These are phyloP conservation scores for Penicillium atrosanguineum DNA, from an alignment of 495 filamentous ascomycete species.

Conservation along the genomic window DNA sequence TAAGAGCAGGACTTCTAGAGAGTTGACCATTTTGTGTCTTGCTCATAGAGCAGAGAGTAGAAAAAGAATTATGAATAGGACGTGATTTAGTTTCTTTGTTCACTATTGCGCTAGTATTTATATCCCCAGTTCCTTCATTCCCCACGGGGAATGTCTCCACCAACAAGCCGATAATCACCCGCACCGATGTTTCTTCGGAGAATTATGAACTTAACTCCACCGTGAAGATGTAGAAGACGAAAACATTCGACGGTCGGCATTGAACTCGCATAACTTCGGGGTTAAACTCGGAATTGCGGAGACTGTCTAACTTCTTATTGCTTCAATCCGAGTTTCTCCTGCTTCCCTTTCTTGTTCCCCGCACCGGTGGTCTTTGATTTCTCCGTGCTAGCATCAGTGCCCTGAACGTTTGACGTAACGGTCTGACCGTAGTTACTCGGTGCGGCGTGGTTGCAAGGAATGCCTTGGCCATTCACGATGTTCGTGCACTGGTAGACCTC, in stretches of 20 bases:
- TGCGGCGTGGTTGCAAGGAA: slow-evolving; percentile 25
- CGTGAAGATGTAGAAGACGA: neutral
- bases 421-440: slow-evolving; percentile 23
- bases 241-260: neutral
- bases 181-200: slow-evolving; percentile 8
- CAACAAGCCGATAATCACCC: neutral
- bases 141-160: slow-evolving; percentile 6
- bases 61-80: neutral
- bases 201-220: slow-evolving; percentile 2
- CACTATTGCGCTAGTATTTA: neutral
- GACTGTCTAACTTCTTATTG: neutral
- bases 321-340: slow-evolving; percentile 1
- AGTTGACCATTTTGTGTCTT: neutral
- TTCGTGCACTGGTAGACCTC: slow-evolving; percentile 29
- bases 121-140: slow-evolving; percentile 1
- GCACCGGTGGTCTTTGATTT: neutral
- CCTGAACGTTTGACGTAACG: slow-evolving; percentile 18
- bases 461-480: slow-evolving; percentile 15
- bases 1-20: neutral
- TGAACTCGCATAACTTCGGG: neutral
- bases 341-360: slow-evolving; percentile 1
- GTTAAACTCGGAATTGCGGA: neutral
- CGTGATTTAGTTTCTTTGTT: neutral
- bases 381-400: neutral
- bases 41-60: neutral